Percentiles rank a stretch among this genome's conserved stretches.
These are phyloP conservation scores for Linum trigynum DNA, from an alignment of 345 rosid species.

Conservation along the genomic window DNA sequence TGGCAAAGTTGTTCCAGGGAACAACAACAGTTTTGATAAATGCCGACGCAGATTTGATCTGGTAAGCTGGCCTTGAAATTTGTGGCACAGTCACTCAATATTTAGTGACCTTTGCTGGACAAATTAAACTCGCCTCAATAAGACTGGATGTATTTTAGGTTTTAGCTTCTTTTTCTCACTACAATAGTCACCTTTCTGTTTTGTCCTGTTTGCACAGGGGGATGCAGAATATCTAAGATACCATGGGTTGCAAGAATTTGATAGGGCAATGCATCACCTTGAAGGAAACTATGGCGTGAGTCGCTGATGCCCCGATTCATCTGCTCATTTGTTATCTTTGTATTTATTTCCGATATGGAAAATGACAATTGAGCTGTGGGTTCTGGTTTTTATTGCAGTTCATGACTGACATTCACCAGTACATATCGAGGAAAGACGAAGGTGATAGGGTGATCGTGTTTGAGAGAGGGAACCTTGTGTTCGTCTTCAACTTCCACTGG, in stretches of 20 bases:
- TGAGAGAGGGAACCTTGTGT: slow-evolving; percentile 80
- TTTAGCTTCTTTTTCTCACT: too few relatives aligned
- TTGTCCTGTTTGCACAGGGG: slow-evolving; percentile 34
- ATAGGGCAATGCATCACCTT: slow-evolving; percentile 80
- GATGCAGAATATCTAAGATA: slow-evolving; percentile 75
- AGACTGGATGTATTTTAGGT: too few relatives aligned
- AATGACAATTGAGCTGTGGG: background rate
- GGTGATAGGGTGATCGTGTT: slow-evolving; percentile 70
- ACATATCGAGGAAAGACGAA: slow-evolving; percentile 76
- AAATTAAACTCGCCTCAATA: too few relatives aligned
- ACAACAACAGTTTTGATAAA: slow-evolving; percentile 71
- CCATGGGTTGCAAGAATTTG: slow-evolving; percentile 84
- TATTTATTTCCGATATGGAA: background rate
- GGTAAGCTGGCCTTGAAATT: slow-evolving; percentile 34
- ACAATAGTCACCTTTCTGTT: background rate
- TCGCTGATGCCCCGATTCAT: slow-evolving; percentile 1
- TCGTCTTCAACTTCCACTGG: slow-evolving; percentile 95
- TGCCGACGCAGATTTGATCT: slow-evolving; percentile 94
- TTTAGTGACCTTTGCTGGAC: background rate
- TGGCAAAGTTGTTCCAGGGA: slow-evolving; percentile 62
- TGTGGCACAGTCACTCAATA: background rate
- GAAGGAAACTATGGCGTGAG: slow-evolving; percentile 76
- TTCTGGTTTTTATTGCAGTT: slow-evolving; percentile 41
- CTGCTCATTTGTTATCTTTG: background rate
- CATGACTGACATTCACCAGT: slow-evolving; percentile 91